Evolutionary conservation across 345 rosid genomes (phyloP), one percentile per base, ranked within the genome.

Genomic region (Eucalyptus dawsonii): DNA sequence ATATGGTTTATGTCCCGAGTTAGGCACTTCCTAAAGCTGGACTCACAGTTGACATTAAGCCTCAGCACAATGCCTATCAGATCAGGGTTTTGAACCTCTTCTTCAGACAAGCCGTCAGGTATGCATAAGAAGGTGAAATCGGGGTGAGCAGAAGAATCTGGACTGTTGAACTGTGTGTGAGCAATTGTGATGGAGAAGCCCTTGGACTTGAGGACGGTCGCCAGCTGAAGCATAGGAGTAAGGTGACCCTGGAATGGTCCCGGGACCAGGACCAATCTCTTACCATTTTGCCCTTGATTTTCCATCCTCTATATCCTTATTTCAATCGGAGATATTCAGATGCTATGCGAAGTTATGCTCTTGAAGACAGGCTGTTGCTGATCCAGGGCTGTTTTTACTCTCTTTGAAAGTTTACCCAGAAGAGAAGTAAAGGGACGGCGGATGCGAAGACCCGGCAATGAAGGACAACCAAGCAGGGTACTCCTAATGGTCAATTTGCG

Each of bases 221-320:
- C 97, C 1, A 95, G 96, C 88, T 94, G 96, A 92, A 97, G 94
- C 92, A 95, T 94, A 1, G 98, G 97, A 88, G 91, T 97, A 40
- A 95, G 87, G 89, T 97, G 97, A 11, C 99, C 98, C 89, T 94
- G 96, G 51, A 93, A 91, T 69, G 97, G 96, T 50, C 60, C 89
- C 0, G 97, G 95, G 58, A 96, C 94, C 3, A 96, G 91, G 50
- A 97, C 94, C 80, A 94, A 49, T n/a, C 88, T 56, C 4, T 40
- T 58, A 31, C 21, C 5, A 40, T 76, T 53, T 11, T 17, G 14
- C 25, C 50, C 50, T 51, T 40, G 86, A 58, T 50, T 58, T 67
- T 87, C 90, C 89, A 88, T 92, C 27, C 31, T 45, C 72, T 29
- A 8, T 27, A 80, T 80, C 14, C 25, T 50, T 37, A 27, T 16